These are phyloP conservation scores for Cryoendolithus antarcticus DNA, from an alignment of 2,329 filamentous ascomycete species.

Conservation along the genomic window DNA sequence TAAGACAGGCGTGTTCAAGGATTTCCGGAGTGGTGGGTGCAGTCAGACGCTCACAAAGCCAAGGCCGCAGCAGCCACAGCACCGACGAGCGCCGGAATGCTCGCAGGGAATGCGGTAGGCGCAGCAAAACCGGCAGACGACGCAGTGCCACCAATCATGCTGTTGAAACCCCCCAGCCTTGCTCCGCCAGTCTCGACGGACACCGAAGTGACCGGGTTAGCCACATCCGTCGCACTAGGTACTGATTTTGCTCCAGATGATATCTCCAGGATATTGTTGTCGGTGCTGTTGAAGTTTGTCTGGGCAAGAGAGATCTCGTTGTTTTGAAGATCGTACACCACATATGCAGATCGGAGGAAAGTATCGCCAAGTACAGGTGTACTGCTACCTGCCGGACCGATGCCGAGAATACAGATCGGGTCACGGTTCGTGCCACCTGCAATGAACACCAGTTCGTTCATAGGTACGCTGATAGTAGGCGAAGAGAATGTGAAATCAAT, in stretches of 20 bases:
- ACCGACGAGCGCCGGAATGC: slow-evolving; percentile 16
- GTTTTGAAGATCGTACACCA: slow-evolving; percentile 48
- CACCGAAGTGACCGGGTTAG: slow-evolving; percentile 37
- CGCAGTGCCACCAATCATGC: slow-evolving; percentile 5
- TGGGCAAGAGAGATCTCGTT: slow-evolving; percentile 50
- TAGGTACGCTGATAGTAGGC: slow-evolving; percentile 41
- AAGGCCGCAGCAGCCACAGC: slow-evolving; percentile 16
- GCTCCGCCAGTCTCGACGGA: slow-evolving; percentile 32
- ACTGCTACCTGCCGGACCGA: slow-evolving; percentile 37
- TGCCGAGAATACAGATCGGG: slow-evolving; percentile 37
- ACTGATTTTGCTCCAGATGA: slow-evolving; percentile 34
- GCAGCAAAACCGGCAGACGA: slow-evolving; percentile 8
- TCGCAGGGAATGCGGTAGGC: slow-evolving; percentile 16
- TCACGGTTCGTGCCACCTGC: slow-evolving; percentile 30
- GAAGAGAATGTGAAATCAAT: slow-evolving; percentile 47
- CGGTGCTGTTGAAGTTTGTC: slow-evolving; percentile 47
- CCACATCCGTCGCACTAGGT: slow-evolving; percentile 41
- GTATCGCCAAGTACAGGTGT: slow-evolving; percentile 47
- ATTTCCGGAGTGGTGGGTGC: no score
- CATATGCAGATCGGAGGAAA: slow-evolving; percentile 50
- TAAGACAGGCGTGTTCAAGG: no score
- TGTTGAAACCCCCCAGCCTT: slow-evolving; percentile 11
- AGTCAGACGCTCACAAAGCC: slow-evolving; percentile 11
- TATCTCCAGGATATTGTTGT: slow-evolving; percentile 43
- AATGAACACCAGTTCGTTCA: slow-evolving; percentile 45